A percentile compares a stretch with the other conserved stretches of the same genome.
These are phyloP conservation scores for Helenozyma baotianmanensis DNA, from an alignment of 805 yeast species.

Conservation along the genomic window DNA sequence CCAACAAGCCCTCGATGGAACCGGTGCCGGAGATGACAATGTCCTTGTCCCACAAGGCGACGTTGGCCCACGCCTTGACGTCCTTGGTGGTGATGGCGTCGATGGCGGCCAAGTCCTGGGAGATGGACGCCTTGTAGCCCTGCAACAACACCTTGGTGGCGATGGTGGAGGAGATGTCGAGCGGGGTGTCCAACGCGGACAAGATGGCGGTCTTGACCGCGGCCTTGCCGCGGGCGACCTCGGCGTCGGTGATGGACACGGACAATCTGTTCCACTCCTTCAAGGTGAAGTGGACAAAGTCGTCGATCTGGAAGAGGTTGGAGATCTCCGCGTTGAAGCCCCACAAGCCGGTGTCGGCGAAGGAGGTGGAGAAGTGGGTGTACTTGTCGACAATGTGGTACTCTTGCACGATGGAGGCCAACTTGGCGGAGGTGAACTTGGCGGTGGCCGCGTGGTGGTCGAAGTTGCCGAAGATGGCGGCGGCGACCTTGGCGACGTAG, in stretches of 20 bases:
- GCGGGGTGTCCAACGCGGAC: conserved; percentile 43
- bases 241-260: conserved; percentile 68
- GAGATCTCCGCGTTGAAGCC: conserved; percentile 69
- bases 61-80: conserved; percentile 69
- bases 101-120: conserved; percentile 56
- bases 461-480: conserved; percentile 51
- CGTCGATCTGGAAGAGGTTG: conserved; percentile 61
- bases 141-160: conserved; percentile 56
- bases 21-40: conserved; percentile 81
- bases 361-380: conserved; percentile 67
- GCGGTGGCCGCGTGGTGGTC: conserved; percentile 52
- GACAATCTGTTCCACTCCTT: conserved; percentile 87
- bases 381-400: conserved; percentile 69
- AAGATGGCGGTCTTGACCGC: conserved; percentile 62
- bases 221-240: conserved; percentile 74
- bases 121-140: conserved; percentile 59
- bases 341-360: conserved; percentile 79
- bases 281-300: conserved; percentile 72
- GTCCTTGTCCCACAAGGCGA: conserved; percentile 77
- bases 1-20: conserved; percentile 79
- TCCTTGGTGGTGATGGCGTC: conserved; percentile 59
- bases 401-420: conserved; percentile 64
- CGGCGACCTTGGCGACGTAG: conserved; percentile 70
- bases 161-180: conserved; percentile 50
- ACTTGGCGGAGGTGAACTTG: conserved; percentile 55